A percentile compares a stretch with the other conserved stretches of the same genome.
Conservation (phyloP, 805 yeast genomes). For the Candida lessepsii region DNA sequence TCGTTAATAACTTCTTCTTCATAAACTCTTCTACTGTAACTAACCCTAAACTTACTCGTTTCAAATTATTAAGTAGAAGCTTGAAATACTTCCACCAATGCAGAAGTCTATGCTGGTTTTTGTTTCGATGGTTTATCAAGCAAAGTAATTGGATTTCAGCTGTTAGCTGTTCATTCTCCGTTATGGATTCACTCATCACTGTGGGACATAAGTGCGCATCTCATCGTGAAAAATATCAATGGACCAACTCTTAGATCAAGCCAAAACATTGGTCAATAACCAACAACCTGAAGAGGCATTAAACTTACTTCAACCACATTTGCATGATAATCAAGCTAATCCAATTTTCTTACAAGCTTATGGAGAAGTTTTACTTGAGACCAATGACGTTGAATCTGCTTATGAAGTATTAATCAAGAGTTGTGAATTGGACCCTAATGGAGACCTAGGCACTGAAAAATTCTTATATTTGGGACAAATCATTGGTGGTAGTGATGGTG, state of each 20-base stretch:
- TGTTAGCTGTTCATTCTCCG: conserved; percentile 14
- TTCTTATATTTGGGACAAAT: conserved; percentile 90
- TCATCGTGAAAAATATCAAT: conserved; percentile 8
- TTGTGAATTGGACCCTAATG: conserved; percentile 69
- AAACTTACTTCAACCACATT: conserved; percentile 41
- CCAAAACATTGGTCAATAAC: conserved; percentile 6
- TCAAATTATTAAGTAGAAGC: conserved; percentile 56
- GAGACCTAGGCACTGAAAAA: conserved; percentile 69
- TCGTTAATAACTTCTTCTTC: conserved; percentile 33
- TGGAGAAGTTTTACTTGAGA: conserved; percentile 80
- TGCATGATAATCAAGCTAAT: conserved; percentile 29
- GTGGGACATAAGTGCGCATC: neutral
- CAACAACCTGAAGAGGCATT: conserved; percentile 55
- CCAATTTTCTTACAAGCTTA: conserved; percentile 53
- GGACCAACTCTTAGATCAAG: conserved; percentile 5
- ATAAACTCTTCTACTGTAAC: conserved; percentile 7
- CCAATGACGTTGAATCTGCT: conserved; percentile 77
- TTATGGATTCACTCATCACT: neutral
- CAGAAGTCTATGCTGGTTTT: conserved; percentile 72
- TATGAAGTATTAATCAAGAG: conserved; percentile 58
- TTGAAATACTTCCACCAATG: conserved; percentile 76
- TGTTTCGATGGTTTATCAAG: conserved; percentile 65
- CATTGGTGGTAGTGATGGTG: conserved; percentile 77
- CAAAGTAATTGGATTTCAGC: conserved; percentile 61
- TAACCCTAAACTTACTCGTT: conserved; percentile 28